Evolutionary conservation across 352 stramenopile species (phyloP), one percentile per base, ranked within the genome.

Genomic region (Phytopythium aichiense): DNA sequence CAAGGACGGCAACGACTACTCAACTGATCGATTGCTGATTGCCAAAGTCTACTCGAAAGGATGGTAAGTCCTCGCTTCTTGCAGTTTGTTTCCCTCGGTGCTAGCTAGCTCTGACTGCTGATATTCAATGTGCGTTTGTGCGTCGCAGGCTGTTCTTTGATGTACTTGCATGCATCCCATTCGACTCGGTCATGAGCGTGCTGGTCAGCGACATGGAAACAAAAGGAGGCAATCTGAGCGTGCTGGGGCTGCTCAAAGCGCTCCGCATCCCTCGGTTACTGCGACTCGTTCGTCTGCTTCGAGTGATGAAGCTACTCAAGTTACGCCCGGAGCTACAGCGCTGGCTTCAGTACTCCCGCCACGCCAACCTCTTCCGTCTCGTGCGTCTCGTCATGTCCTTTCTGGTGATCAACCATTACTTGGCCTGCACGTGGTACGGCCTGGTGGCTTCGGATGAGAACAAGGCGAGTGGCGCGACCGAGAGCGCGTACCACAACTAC

Each of bases 341-440:
- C n/a, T 94, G 84, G 82, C 63, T 94, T 2, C 79, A 90, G 45
- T 92, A 94, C 68, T 94, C 84, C 15, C 82, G 84, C 0, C 83
- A 94, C 40, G 81, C 82, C 9, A 91, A 94, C 55, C 70, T 94
- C 35, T 66, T 92, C 6, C 71, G 84, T 20, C 71, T 94, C 5
- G 72, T 88, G 22, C 77, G 81, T 1, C 73, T 95, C 22, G 78
- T 94, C 16, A 54, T 80, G 5, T 71, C 68, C 1, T 91, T 95
- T 42, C 56, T 93, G 20, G 67, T 92, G 16, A 74, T 90, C 31
- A 91, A 92, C 43, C 87, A 95, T 63, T 89, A 90, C 60, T 67
- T 85, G 6, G 87, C 85, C 18, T 95, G 87, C 59, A 77, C 89
- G 31, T 95, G 87, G 87, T 86, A 76, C 46, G 83, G 78, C 7